These are phyloP conservation scores for Solanum aculeatissimum DNA, from an alignment of 305 asterid genomes.

Conservation along the genomic window DNA sequence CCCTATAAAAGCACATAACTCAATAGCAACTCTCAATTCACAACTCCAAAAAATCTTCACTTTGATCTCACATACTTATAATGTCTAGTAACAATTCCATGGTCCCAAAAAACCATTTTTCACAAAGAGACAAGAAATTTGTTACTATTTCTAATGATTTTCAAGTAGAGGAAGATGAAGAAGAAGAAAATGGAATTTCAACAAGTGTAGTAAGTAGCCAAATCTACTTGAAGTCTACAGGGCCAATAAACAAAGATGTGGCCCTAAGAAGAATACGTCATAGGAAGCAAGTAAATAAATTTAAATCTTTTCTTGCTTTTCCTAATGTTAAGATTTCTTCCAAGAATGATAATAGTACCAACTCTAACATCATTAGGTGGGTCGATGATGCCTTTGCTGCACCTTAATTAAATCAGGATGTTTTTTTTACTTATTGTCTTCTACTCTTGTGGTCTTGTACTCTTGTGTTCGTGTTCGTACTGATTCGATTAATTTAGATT, in stretches of 20 bases:
- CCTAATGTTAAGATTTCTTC: not conserved
- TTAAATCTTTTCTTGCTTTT: conserved; percentile 22
- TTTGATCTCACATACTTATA: not conserved
- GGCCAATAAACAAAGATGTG: conserved; percentile 24
- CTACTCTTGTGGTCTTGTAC: too few relatives aligned
- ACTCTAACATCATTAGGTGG: conserved; percentile 21
- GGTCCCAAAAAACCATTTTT: not conserved
- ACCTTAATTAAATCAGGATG: conserved; percentile 4
- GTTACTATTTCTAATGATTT: not conserved
- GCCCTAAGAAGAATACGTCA: conserved; percentile 49
- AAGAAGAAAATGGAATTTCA: not conserved
- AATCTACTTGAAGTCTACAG: conserved; percentile 23
- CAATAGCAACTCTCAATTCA: too few relatives aligned
- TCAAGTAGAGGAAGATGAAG: not conserved
- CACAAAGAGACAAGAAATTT: not conserved
- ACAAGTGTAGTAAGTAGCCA: conserved; percentile 6
- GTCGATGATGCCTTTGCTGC: conserved; percentile 53
- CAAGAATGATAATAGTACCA: not conserved
- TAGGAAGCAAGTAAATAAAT: conserved; percentile 32
- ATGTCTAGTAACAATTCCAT: not conserved
- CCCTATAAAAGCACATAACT: not conserved
- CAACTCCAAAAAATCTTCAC: too few relatives aligned
- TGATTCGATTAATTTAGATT: not conserved
- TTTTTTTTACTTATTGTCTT: too few relatives aligned
- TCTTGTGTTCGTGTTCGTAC: too few relatives aligned